These are phyloP conservation scores for Saprolegnia diclina DNA, from an alignment of 352 stramenopile species.

Conservation along the genomic window DNA sequence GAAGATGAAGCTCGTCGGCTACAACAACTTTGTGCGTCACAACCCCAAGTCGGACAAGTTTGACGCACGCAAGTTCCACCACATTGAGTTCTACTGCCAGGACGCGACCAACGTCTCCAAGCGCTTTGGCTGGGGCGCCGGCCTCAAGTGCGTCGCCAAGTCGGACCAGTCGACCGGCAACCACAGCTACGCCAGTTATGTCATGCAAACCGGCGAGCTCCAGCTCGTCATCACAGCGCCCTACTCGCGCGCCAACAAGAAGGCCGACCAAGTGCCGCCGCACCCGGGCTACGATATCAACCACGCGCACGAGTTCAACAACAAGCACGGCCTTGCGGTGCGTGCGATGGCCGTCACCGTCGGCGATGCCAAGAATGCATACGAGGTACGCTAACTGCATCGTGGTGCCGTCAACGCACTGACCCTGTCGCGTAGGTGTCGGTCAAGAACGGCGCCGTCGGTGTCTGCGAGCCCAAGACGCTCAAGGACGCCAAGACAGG, in stretches of 20 bases:
- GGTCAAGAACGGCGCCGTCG: conserved; percentile 59
- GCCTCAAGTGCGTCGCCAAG: conserved; percentile 75
- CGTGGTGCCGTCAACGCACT: no score
- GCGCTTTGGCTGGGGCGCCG: conserved; percentile 81
- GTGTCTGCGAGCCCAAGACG: conserved; percentile 49
- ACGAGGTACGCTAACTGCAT: no score
- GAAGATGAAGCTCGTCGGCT: conserved; percentile 61
- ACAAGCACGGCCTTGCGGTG: conserved; percentile 72
- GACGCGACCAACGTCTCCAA: conserved; percentile 71
- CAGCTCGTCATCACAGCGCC: conserved; percentile 86
- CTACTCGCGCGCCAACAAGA: conserved; percentile 70
- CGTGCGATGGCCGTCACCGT: conserved; percentile 80
- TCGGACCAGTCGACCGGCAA: conserved; percentile 85
- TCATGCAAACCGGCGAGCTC: conserved; percentile 72
- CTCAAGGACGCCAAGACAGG: conserved; percentile 55
- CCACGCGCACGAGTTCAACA: conserved; percentile 71
- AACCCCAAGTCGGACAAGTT: conserved; percentile 76
- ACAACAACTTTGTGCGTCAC: conserved; percentile 68
- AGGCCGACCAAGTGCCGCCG: conserved; percentile 31
- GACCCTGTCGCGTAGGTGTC: no score
- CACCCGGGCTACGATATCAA: conserved; percentile 32
- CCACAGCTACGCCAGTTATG: conserved; percentile 79
- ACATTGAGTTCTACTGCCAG: conserved; percentile 79
- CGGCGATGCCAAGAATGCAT: conserved; percentile 63
- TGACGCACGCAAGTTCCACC: conserved; percentile 73